A percentile compares a stretch with the other conserved stretches of the same genome.
These are phyloP conservation scores for Phoma sp. DNA, from an alignment of 2,329 filamentous ascomycete genomes.

Conservation along the genomic window DNA sequence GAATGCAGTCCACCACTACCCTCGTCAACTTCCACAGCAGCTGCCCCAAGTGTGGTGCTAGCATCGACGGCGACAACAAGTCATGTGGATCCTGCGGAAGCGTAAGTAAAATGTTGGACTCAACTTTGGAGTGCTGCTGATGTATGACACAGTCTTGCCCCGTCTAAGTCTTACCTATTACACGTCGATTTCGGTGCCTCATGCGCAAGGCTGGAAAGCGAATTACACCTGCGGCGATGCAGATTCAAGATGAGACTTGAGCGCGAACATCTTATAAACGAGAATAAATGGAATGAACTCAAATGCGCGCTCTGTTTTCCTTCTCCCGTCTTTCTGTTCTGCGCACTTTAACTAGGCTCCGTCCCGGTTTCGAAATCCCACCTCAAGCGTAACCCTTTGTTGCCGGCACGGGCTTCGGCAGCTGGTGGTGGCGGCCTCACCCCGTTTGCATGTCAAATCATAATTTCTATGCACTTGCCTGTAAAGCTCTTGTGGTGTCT, in stretches of 20 bases:
- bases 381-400: too few species aligned
- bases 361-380: too few species aligned
- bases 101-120: constrained; percentile 29
- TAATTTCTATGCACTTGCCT: too few species aligned
- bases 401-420: too few species aligned
- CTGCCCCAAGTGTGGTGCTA: constrained; percentile 52
- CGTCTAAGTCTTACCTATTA: not conserved
- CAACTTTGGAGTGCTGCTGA: not conserved
- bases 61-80: constrained; percentile 42
- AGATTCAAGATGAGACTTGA: not conserved
- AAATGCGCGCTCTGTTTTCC: too few species aligned
- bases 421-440: too few species aligned
- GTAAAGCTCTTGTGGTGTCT: too few species aligned
- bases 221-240: not conserved
- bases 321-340: too few species aligned
- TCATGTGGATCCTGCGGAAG: constrained; percentile 50
- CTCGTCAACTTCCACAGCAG: constrained; percentile 42
- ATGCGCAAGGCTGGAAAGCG: not conserved
- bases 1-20: constrained; percentile 37
- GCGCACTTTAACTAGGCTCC: too few species aligned
- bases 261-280: not conserved
- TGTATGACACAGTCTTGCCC: constrained; percentile 9
- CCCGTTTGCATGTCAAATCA: too few species aligned
- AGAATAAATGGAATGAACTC: not conserved
- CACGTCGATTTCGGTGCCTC: not conserved